Evolutionary conservation across 257 asterid genomes (phyloP), one percentile per base, ranked within the genome.

Genomic region (Orobanche coerulescens): DNA sequence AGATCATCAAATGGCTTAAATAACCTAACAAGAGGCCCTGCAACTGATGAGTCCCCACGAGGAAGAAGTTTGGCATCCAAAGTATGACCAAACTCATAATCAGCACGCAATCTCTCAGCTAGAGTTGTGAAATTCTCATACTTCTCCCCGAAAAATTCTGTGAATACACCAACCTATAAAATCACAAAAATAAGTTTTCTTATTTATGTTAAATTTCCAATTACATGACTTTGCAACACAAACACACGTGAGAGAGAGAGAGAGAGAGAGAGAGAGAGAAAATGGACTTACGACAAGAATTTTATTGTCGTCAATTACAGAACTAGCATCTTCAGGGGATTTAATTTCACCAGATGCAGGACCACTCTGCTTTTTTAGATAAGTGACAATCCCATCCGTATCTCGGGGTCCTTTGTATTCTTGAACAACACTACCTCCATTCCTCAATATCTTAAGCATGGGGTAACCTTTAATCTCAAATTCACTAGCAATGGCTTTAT

Each of bases 1-100:
- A 85, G 94, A 65, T 91, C 98, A 80, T 91, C 98, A 50, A 91
- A 91, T 44, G 95, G 98, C 81, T 88, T 91, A 72, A 91, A 78
- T 80, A 91, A 66, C 80, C 98, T 76, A 71, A 91, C 85, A 61
- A 76, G 65, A 64, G 96, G 98, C 49, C 88, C 98, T 18, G 78
- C 66, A 58, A 76, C 77, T 12, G 96, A 84, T 47, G 81, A 79
- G 25, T 88, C 95, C 36, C 96, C 98, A 31, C 78, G 92, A 66
- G 96, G 96, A 69, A 91, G 91, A 59, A 78, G 77, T 71, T 85
- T 88, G 61, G 84, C 90, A 76, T 82, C 85, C 60, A 59, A 66
- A 65, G 94, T 73, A 73, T 85, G 94, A 57, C 81, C 86, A 71
- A 88, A 82, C 65, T 88, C 98, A 68, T 75, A 84, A 68, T 88